Evolutionary conservation across 164 flowering plant species (phyloP), one percentile per base, ranked within the genome.

Genomic region (Magnolia changhungtana): DNA sequence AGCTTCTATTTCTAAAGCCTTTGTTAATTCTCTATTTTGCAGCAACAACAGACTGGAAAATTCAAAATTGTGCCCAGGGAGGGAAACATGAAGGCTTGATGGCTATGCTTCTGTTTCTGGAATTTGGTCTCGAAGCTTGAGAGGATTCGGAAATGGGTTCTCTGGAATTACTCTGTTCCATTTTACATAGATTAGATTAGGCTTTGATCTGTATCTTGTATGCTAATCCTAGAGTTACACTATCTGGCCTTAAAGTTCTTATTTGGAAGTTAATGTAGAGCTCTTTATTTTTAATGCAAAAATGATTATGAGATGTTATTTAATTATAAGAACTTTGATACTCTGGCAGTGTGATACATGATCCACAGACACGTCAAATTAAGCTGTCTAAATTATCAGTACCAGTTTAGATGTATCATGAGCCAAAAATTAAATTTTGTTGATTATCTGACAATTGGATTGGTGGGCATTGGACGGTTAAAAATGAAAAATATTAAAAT

Each of bases 31-130:
- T 70, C 67, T 84, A 85, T 73, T 72, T 74, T 84, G 87, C 92
- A 91, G 98, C 92, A 95, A 91, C 90, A 93, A 77, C 85, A 81
- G 74, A 90, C 92, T 4, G 98, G 98, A 64, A 95, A 91, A 86
- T 95, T 86, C 91, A 95, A 85, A 85, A 93, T 95, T 78, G 97
- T 95, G 31, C 89, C 98, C 1, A 89, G 91, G 78, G 89, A 87
- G 51, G 37, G 52, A 37, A 49, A 50, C 61, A 71, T 24, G 61
- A 61, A 24, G 71, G 29, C 16, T 5, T 68, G 29, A 24, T 3
- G 14, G 69, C 29, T 11, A 16, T 66, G 69, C 69, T 66, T 9
- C 69, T 4, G 16, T 27, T 8, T 13, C 31, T 13, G 31, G 18
- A 55, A 16, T 55, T 55, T 55, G 61, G 18, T 11, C 13, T 55